These are phyloP conservation scores for Pleomassaria siparia DNA, from an alignment of 2,329 filamentous ascomycete genomes.

Conservation along the genomic window DNA sequence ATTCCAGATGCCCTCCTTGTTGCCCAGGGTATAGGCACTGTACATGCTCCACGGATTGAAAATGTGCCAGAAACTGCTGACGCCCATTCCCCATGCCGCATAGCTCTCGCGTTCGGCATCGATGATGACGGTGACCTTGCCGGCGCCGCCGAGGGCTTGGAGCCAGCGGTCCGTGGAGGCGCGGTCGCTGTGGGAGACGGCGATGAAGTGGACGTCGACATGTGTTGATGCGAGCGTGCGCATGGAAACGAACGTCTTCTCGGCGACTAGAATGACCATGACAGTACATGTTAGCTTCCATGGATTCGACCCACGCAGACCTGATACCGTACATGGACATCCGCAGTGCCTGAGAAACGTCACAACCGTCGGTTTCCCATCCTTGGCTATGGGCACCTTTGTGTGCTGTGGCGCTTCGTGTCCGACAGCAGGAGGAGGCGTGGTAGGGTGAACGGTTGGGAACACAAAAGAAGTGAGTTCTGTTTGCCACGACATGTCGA, in stretches of 20 bases:
- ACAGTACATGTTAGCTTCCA: slow-evolving; percentile 7
- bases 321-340: slow-evolving; percentile 61
- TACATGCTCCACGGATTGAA: slow-evolving; percentile 61
- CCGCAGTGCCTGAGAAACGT: slow-evolving; percentile 73
- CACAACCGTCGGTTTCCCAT: slow-evolving; percentile 60
- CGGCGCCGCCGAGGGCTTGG: slow-evolving; percentile 50
- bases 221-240: slow-evolving; percentile 28
- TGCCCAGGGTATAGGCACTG: slow-evolving; percentile 59
- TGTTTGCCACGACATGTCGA: slow-evolving; percentile 41
- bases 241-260: slow-evolving; percentile 59
- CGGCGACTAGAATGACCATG: slow-evolving; percentile 65
- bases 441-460: slow-evolving; percentile 30
- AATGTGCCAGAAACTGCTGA: slow-evolving; percentile 63
- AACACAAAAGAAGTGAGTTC: slow-evolving; percentile 49
- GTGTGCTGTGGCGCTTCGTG: slow-evolving; percentile 57
- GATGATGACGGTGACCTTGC: slow-evolving; percentile 60
- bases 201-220: slow-evolving; percentile 33
- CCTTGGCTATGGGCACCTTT: slow-evolving; percentile 55
- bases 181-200: slow-evolving; percentile 39
- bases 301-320: not conserved
- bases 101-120: slow-evolving; percentile 64
- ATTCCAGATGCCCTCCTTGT: slow-evolving; percentile 67
- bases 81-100: slow-evolving; percentile 66
- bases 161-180: slow-evolving; percentile 38
- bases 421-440: slow-evolving; percentile 55